Percentiles rank a stretch among this genome's conserved stretches.
Evolutionary conservation across 2,329 filamentous ascomycete species (phyloP).

Genomic region (Aureobasidium sp.): DNA sequence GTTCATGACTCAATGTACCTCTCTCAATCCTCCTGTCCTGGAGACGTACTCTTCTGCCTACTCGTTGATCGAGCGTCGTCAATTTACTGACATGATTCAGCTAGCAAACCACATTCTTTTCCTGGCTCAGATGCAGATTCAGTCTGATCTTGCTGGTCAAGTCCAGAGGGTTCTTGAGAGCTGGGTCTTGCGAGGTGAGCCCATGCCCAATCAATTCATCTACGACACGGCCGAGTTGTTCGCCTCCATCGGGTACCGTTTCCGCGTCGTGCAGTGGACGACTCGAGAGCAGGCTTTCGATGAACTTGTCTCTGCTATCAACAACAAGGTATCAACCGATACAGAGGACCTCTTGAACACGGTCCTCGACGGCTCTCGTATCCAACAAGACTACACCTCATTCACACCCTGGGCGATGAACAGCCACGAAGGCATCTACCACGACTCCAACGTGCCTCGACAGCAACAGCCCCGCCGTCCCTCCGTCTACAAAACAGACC

Average conservation of each 20-base stretch:
- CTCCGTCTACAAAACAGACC: neutral
- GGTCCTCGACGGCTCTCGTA: neutral
- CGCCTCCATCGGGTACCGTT: neutral
- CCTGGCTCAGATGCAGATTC: neutral
- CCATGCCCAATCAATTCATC: neutral
- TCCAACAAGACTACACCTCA: neutral
- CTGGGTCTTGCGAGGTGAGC: neutral
- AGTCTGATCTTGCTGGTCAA: neutral
- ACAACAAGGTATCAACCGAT: neutral
- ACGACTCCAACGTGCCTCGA: neutral
- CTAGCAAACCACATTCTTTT: neutral
- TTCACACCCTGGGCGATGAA: neutral
- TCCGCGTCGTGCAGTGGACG: neutral
- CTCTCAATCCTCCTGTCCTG: neutral
- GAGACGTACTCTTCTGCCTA: neutral
- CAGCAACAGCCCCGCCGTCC: neutral
- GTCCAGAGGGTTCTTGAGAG: neutral
- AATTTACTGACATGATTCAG: slow-evolving; percentile 4
- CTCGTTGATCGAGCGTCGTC: neutral
- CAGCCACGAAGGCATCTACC: neutral
- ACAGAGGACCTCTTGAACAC: neutral
- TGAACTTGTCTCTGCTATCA: neutral
- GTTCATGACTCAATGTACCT: neutral
- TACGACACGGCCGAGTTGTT: neutral
- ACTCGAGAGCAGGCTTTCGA: neutral